phyloP scores from a whole-genome alignment of 495 filamentous ascomycete genomes.

The Neurospora sp. region DNA sequence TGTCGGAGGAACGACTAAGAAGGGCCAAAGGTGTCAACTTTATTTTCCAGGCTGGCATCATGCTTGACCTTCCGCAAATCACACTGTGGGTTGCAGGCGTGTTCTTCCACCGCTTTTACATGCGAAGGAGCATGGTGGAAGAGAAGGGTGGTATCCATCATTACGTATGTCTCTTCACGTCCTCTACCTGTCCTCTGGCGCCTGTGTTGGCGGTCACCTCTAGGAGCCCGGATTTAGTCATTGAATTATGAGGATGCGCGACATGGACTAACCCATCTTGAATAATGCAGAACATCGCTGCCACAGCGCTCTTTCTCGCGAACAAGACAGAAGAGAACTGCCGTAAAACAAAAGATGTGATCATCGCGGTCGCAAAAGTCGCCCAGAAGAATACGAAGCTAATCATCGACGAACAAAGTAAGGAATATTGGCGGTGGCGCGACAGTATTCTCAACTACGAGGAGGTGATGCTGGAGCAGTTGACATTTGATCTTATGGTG shows the following conservation, averaged over 20 bases:
- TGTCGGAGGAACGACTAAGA: conserved; percentile 63
- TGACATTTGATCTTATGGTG: conserved; percentile 90
- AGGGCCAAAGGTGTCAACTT: conserved; percentile 92
- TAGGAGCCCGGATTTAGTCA: neutral
- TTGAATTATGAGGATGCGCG: neutral
- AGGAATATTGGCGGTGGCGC: conserved; percentile 94
- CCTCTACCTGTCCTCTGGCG: neutral
- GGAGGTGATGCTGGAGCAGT: conserved; percentile 77
- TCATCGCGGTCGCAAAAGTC: conserved; percentile 84
- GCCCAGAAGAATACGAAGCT: conserved; percentile 87
- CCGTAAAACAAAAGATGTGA: conserved; percentile 84
- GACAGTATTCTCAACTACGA: conserved; percentile 87
- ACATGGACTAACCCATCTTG: conserved; percentile 1
- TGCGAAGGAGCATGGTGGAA: conserved; percentile 70
- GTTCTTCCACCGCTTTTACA: conserved; percentile 91
- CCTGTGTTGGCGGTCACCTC: neutral
- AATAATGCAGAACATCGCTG: conserved; percentile 57
- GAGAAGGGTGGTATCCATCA: conserved; percentile 67
- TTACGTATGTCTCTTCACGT: conserved; percentile 47
- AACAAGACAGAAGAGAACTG: conserved; percentile 96
- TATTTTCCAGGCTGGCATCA: conserved; percentile 85
- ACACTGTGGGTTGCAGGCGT: conserved; percentile 87
- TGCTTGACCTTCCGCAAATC: conserved; percentile 84
- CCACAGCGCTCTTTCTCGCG: conserved; percentile 82
- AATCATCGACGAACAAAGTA: conserved; percentile 84